These are phyloP conservation scores for Fusarium transvaalense DNA, from an alignment of 2,329 filamentous ascomycete genomes.

Conservation along the genomic window DNA sequence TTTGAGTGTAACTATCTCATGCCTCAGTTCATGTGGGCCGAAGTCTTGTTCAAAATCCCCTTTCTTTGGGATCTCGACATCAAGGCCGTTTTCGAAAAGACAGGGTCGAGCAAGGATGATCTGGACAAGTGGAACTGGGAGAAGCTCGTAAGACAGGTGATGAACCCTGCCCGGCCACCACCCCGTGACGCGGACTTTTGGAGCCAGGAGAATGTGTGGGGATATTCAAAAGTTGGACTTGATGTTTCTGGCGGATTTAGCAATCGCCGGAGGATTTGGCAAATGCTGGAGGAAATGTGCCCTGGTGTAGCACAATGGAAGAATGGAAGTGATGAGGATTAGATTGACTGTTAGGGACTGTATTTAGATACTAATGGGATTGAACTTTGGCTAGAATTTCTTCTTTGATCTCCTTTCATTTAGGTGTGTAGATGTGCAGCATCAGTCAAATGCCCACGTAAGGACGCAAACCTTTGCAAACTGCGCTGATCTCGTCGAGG, in stretches of 20 bases:
- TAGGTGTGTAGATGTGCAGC: no score
- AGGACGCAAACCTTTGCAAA: no score
- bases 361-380: neutral
- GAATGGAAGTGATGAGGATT: neutral
- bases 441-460: no score
- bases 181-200: no score
- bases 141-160: slow-evolving; percentile 1
- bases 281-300: slow-evolving; percentile 1
- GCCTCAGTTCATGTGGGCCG: slow-evolving; percentile 1
- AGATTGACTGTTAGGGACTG: neutral
- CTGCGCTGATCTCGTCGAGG: no score
- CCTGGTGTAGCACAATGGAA: accelerated
- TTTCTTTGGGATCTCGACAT: slow-evolving; percentile 13
- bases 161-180: neutral
- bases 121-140: slow-evolving; percentile 13
- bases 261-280: slow-evolving; percentile 19
- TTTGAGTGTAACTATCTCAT: neutral
- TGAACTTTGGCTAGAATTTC: no score
- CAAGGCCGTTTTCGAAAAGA: accelerated
- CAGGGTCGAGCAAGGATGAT: neutral
- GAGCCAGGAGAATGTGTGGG: neutral
- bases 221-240: neutral
- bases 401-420: no score
- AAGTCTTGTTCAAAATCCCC: neutral
- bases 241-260: neutral